phyloP scores from a whole-genome alignment of 164 flowering plant species.

The Chimonanthus salicifolius region DNA sequence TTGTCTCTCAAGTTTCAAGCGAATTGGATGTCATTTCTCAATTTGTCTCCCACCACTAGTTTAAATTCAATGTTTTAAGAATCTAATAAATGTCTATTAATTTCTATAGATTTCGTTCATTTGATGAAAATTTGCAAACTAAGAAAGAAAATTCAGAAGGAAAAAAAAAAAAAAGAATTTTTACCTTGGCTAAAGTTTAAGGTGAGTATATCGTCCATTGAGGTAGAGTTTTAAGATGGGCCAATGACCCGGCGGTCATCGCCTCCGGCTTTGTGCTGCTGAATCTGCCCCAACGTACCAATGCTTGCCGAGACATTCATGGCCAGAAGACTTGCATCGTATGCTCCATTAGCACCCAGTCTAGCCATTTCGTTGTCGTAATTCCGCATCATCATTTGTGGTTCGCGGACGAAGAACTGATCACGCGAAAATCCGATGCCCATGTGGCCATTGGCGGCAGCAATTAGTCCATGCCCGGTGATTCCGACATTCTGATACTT shows the following conservation, averaged over 20 bases:
- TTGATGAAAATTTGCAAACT: neutral
- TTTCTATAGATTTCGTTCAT: neutral
- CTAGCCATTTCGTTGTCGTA: conserved; percentile 28
- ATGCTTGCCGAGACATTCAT: conserved; percentile 51
- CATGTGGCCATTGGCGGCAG: conserved; percentile 41
- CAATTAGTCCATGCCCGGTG: conserved; percentile 34
- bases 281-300: conserved; percentile 57
- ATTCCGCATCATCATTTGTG: conserved; percentile 32
- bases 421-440: conserved; percentile 36
- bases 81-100: no score
- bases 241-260: conserved; percentile 51
- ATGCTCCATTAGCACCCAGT: conserved; percentile 21
- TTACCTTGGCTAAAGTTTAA: neutral
- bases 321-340: conserved; percentile 45
- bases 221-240: conserved; percentile 37
- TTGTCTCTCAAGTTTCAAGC: no score
- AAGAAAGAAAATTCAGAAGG: neutral
- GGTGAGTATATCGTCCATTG: neutral
- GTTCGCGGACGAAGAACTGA: conserved; percentile 45
- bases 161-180: no score
- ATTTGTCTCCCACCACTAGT: no score
- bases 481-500: conserved; percentile 60
- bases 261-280: conserved; percentile 47
- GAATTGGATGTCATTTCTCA: no score
- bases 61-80: no score